These are phyloP conservation scores for Thuidium tamariscinum DNA, from an alignment of 225 moss, liverwort and hornwort species.

Conservation along the genomic window DNA sequence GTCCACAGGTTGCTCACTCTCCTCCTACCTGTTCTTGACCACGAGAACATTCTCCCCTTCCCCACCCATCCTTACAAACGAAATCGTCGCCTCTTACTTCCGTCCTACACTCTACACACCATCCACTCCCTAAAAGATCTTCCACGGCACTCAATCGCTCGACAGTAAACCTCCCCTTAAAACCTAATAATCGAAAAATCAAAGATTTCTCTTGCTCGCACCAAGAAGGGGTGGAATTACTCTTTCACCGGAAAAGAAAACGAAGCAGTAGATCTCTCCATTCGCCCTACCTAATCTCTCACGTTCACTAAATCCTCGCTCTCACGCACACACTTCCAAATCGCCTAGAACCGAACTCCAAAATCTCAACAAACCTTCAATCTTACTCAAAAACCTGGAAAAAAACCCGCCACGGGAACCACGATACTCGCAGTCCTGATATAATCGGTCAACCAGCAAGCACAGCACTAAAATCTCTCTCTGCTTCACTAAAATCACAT, in stretches of 20 bases:
- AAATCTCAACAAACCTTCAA: neutral
- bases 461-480: neutral
- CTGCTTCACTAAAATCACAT: neutral
- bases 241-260: neutral
- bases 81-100: neutral
- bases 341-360: neutral
- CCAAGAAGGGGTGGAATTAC: neutral
- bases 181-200: neutral
- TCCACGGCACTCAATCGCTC: neutral
- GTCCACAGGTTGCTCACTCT: neutral
- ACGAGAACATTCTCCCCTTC: neutral
- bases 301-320: neutral
- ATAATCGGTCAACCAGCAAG: neutral
- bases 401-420: neutral
- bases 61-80: neutral
- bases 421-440: neutral
- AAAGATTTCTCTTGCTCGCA: neutral
- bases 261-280: neutral
- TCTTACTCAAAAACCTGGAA: neutral
- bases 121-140: neutral
- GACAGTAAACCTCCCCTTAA: neutral
- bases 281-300: neutral
- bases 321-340: neutral
- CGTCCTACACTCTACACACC: neutral
- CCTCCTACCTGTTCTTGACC: slow-evolving; percentile 3